Conservation (phyloP, 2,329 filamentous ascomycete species). For the Pestalotiopsis sp. region DNA sequence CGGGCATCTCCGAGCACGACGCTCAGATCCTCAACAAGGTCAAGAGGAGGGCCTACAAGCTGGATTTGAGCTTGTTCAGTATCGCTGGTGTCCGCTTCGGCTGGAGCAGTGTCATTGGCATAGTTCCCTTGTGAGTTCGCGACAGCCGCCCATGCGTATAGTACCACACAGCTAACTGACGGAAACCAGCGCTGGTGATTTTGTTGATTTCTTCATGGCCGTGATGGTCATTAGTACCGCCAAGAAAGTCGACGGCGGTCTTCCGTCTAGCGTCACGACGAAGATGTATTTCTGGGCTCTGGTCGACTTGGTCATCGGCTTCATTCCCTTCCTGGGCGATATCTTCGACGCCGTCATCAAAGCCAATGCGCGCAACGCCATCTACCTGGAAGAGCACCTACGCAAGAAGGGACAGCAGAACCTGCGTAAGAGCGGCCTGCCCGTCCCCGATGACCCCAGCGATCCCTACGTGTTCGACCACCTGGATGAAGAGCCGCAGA, state of each 20-base stretch:
- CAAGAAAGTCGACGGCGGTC: constrained; percentile 73
- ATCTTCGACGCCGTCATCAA: constrained; percentile 72
- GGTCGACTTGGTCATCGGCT: constrained; percentile 73
- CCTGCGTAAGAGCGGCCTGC: constrained; percentile 47
- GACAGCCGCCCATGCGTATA: no score
- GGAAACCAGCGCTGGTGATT: constrained; percentile 69
- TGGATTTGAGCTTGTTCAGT: constrained; percentile 85
- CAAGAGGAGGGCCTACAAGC: constrained; percentile 80
- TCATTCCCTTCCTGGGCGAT: constrained; percentile 79
- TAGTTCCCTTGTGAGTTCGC: constrained; percentile 75
- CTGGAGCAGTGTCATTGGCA: constrained; percentile 83
- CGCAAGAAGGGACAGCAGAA: constrained; percentile 68
- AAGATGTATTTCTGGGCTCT: constrained; percentile 83
- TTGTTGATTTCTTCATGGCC: constrained; percentile 72
- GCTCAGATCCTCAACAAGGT: constrained; percentile 81
- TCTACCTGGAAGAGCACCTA: constrained; percentile 69
- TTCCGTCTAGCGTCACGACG: constrained; percentile 62
- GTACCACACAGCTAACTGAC: constrained; percentile 18
- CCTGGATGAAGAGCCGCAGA: constrained; percentile 17
- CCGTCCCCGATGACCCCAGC: constrained; percentile 54
- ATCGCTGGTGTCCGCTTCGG: constrained; percentile 83
- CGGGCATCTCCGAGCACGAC: constrained; percentile 83
- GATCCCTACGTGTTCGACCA: constrained; percentile 56
- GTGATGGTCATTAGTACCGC: constrained; percentile 76
- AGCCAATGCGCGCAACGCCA: constrained; percentile 76